A percentile compares a stretch with the other conserved stretches of the same genome.
phyloP scores from a whole-genome alignment of 805 yeast species.

The Vanderwaltozyma tropicalis region DNA sequence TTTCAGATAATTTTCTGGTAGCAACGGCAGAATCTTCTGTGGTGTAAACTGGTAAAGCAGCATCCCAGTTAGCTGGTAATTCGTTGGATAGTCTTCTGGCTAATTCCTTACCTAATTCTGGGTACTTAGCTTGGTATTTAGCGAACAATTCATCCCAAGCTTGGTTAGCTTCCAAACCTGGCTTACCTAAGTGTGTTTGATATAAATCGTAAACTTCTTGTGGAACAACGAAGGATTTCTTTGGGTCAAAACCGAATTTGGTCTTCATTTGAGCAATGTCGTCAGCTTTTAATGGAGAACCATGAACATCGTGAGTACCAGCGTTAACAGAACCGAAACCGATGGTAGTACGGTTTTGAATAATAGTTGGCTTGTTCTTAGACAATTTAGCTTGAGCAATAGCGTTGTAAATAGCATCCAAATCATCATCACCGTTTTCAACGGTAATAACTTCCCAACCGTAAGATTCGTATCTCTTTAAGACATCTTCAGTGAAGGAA shows the following conservation, averaged over 20 bases:
- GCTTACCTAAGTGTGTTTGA: slow-evolving; percentile 40
- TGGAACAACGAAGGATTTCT: slow-evolving; percentile 66
- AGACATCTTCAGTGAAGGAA: slow-evolving; percentile 90
- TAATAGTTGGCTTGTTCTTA: slow-evolving; percentile 83
- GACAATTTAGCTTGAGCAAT: slow-evolving; percentile 72
- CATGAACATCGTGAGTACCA: slow-evolving; percentile 92
- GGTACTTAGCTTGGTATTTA: slow-evolving; percentile 57
- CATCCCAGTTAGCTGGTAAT: slow-evolving; percentile 77
- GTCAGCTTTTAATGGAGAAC: slow-evolving; percentile 89
- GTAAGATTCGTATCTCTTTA: slow-evolving; percentile 75
- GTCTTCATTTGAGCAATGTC: slow-evolving; percentile 80
- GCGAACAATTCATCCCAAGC: slow-evolving; percentile 64
- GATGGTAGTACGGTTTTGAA: slow-evolving; percentile 81
- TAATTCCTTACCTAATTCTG: slow-evolving; percentile 69
- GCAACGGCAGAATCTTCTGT: slow-evolving; percentile 77
- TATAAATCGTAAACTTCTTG: slow-evolving; percentile 70
- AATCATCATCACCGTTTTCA: slow-evolving; percentile 70
- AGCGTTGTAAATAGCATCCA: slow-evolving; percentile 60
- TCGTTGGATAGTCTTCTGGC: slow-evolving; percentile 65
- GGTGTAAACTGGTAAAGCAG: slow-evolving; percentile 67
- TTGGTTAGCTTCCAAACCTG: slow-evolving; percentile 57
- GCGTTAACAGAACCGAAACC: slow-evolving; percentile 81
- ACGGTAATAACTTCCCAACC: slow-evolving; percentile 87
- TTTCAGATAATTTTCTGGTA: slow-evolving; percentile 88
- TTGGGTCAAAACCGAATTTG: slow-evolving; percentile 81